These are phyloP conservation scores for Piper longum DNA, from an alignment of 164 flowering plant species.

Conservation along the genomic window DNA sequence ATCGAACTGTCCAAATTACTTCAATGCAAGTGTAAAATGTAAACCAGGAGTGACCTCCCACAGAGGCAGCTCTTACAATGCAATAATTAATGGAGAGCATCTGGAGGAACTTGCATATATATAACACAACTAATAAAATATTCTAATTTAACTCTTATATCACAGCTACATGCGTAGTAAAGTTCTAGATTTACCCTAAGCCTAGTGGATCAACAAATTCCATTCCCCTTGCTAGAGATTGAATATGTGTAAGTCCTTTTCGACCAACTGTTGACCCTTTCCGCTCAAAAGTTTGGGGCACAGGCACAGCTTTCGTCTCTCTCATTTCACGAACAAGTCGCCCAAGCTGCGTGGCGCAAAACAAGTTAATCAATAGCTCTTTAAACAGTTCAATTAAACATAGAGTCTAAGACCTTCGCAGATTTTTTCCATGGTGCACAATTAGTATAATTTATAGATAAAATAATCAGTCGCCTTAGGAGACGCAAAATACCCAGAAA, in stretches of 20 bases:
- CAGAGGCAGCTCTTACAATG: background rate
- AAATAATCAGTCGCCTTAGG: no score
- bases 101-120: background rate
- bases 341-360: constrained; percentile 44
- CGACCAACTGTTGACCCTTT: constrained; percentile 34
- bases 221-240: constrained; percentile 88
- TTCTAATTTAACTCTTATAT: background rate
- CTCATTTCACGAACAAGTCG: constrained; percentile 97
- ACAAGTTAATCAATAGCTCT: background rate
- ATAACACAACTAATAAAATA: background rate
- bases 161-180: background rate
- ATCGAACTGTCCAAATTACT: no score
- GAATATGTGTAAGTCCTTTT: constrained; percentile 51
- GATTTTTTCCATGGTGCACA: no score
- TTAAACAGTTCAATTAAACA: background rate
- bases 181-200: constrained; percentile 47
- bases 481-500: no score
- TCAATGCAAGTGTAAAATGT: no score
- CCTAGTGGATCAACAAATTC: constrained; percentile 97
- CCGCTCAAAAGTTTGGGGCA: constrained; percentile 36
- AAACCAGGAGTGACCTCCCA: background rate
- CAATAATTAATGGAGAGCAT: background rate
- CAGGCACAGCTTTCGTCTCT: constrained; percentile 65
- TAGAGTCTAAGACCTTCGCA: no score
- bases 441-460: no score